Conservation (phyloP, 371 early-diverging fungal species). For the Mortierella sp. region DNA sequence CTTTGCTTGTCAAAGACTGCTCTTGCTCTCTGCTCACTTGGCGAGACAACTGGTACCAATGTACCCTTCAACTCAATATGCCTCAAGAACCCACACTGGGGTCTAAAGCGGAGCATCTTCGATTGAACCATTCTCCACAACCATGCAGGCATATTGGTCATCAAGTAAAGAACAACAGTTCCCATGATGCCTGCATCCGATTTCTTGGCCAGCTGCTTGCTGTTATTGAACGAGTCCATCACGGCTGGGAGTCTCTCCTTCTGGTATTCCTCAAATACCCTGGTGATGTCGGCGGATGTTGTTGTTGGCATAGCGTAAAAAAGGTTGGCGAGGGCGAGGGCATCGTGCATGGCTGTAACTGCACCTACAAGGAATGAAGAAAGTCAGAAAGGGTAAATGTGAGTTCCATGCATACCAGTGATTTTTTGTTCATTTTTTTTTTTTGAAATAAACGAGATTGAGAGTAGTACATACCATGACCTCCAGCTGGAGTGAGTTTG, state of each 20-base stretch:
- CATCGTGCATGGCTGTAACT: conserved; percentile 16
- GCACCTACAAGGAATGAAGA: neutral
- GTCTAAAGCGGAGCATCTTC: neutral
- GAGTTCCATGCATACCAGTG: neutral
- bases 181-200: neutral
- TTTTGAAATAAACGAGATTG: neutral
- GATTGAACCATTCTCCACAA: neutral
- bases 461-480: neutral
- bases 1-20: neutral
- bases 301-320: conserved; percentile 12
- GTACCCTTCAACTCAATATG: neutral
- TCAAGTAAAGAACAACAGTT: neutral
- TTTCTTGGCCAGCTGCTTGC: neutral
- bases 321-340: conserved; percentile 15
- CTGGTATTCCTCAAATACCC: neutral
- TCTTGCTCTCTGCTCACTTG: neutral
- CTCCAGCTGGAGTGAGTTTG: neutral
- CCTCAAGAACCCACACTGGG: neutral
- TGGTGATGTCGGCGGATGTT: neutral
- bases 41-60: neutral
- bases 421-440: neutral
- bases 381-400: neutral
- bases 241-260: neutral
- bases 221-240: neutral
- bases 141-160: neutral